A percentile compares a stretch with the other conserved stretches of the same genome.
phyloP scores from a whole-genome alignment of 352 stramenopile species.

The Saprolegnia parasitica region DNA sequence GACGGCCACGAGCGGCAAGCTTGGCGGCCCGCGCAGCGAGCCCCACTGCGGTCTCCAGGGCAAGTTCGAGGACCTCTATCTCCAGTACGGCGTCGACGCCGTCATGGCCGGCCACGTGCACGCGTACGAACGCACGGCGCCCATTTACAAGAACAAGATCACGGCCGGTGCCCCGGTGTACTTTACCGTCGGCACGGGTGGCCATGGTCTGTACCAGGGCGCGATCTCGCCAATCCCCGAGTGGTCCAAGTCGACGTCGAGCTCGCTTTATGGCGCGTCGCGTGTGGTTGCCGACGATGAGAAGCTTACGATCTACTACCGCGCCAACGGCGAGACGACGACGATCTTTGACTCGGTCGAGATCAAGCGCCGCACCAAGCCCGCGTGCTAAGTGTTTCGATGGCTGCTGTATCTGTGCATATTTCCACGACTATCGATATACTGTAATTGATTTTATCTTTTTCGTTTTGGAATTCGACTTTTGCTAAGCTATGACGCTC shows the following conservation, averaged over 20 bases:
- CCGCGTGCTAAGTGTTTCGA: no score
- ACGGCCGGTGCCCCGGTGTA: constrained; percentile 17
- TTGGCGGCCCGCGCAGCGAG: constrained; percentile 31
- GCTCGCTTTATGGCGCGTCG: constrained; percentile 1
- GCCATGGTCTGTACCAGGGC: background rate
- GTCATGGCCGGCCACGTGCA: constrained; percentile 38
- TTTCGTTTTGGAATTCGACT: no score
- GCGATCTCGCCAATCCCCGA: background rate
- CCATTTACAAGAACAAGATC: constrained; percentile 17
- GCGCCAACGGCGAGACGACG: background rate
- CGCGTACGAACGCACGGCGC: constrained; percentile 25
- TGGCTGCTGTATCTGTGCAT: no score
- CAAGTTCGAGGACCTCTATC: constrained; percentile 34
- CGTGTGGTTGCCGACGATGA: background rate
- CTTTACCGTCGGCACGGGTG: background rate
- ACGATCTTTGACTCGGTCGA: background rate
- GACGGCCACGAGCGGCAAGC: constrained; percentile 30
- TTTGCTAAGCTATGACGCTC: no score
- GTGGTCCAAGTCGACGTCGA: background rate
- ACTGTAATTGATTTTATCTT: no score
- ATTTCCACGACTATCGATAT: no score
- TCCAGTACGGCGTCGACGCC: constrained; percentile 28
- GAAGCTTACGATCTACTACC: background rate
- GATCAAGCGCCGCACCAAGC: background rate
- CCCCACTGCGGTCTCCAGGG: constrained; percentile 37